phyloP scores from a whole-genome alignment of 176 grass and related monocot genomes.

The Panicum miliaceum region DNA sequence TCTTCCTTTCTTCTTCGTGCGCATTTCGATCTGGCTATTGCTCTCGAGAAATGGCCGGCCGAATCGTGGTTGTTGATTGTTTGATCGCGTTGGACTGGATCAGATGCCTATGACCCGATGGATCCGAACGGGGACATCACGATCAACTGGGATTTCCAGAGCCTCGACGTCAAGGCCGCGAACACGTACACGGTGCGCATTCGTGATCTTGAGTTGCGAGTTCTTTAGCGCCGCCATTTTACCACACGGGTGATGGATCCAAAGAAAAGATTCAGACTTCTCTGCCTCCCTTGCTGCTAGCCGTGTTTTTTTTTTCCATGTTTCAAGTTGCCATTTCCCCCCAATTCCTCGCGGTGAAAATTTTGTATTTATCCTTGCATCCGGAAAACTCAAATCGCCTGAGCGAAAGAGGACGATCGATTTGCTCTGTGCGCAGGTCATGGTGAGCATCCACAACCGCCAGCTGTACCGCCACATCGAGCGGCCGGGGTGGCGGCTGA shows the following conservation, averaged over 20 bases:
- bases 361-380: neutral
- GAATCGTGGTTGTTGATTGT: neutral
- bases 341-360: neutral
- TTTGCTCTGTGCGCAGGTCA: conserved; percentile 38
- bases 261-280: neutral
- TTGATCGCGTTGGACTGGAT: neutral
- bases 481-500: conserved; percentile 69
- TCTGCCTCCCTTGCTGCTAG: neutral
- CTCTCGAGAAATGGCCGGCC: neutral
- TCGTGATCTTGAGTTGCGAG: neutral
- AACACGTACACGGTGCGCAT: conserved; percentile 57
- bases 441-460: conserved; percentile 73
- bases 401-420: neutral
- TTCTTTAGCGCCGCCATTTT: conserved; percentile 16
- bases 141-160: conserved; percentile 72
- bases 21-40: neutral
- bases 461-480: conserved; percentile 86
- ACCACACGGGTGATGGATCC: neutral
- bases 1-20: neutral
- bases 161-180: neutral
- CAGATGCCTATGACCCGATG: conserved; percentile 69
- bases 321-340: neutral
- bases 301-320: neutral
- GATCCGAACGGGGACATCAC: conserved; percentile 73
- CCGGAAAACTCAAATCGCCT: neutral